Evolutionary conservation across 495 filamentous ascomycete genomes (phyloP).

Genomic region (Penicillium herquei): DNA sequence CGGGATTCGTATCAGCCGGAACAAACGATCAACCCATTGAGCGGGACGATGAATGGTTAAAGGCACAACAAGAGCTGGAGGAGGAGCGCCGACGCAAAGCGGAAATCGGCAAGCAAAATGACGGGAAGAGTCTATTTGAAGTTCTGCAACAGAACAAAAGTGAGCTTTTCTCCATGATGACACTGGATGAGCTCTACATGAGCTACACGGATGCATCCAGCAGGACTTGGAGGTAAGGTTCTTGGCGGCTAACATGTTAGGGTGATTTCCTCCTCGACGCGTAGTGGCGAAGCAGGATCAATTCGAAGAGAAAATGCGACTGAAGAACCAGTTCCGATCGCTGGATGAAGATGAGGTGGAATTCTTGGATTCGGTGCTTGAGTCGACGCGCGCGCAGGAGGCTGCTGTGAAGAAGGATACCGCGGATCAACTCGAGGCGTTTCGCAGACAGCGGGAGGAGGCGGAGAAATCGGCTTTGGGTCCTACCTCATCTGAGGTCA

Average conservation of each 20-base stretch:
- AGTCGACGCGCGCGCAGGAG: slow-evolving; percentile 68
- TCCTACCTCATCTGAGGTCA: slow-evolving; percentile 33
- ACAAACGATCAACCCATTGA: slow-evolving; percentile 63
- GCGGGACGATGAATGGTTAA: slow-evolving; percentile 70
- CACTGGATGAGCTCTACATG: background rate
- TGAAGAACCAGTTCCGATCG: slow-evolving; percentile 92
- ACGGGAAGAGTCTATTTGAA: slow-evolving; percentile 77
- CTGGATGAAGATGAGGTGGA: slow-evolving; percentile 94
- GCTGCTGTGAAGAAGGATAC: slow-evolving; percentile 72
- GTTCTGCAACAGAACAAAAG: slow-evolving; percentile 93
- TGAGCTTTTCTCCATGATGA: slow-evolving; percentile 37
- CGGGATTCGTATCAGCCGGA: slow-evolving; percentile 88
- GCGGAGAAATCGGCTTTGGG: slow-evolving; percentile 53
- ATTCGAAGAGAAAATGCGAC: slow-evolving; percentile 82
- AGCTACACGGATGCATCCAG: background rate
- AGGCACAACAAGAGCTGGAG: slow-evolving; percentile 75
- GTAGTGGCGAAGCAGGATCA: slow-evolving; percentile 92
- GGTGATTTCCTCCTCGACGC: slow-evolving; percentile 27
- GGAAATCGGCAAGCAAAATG: slow-evolving; percentile 52
- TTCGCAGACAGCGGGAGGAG: slow-evolving; percentile 67
- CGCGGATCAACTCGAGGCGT: slow-evolving; percentile 65
- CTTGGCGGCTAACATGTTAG: slow-evolving; percentile 54
- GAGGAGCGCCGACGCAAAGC: slow-evolving; percentile 60
- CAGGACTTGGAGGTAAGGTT: slow-evolving; percentile 1
- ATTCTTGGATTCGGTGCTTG: slow-evolving; percentile 77